Evolutionary conservation across 2,329 filamentous ascomycete genomes (phyloP).

Genomic region (Fusarium phyllophilum): DNA sequence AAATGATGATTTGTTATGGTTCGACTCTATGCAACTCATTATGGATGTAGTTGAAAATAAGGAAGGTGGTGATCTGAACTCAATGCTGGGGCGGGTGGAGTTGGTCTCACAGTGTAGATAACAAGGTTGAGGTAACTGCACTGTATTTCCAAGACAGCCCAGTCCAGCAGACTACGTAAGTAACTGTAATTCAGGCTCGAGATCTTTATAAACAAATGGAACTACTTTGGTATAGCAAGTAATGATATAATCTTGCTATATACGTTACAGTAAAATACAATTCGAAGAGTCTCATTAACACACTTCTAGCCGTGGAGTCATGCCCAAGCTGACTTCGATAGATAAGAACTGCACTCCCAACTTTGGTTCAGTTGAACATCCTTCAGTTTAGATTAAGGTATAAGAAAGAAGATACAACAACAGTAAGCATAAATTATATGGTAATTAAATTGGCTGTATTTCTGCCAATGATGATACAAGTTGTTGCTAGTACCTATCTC

Average conservation of each 20-base stretch:
- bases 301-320: background rate
- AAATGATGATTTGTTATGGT: constrained; percentile 2
- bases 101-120: constrained; percentile 8
- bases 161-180: background rate
- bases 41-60: constrained; percentile 33
- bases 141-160: background rate
- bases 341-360: background rate
- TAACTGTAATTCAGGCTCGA: background rate
- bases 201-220: background rate
- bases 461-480: background rate
- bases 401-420: background rate
- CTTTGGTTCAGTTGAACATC: background rate
- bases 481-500: background rate
- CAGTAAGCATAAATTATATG: background rate
- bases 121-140: background rate
- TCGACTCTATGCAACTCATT: background rate
- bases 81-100: constrained; percentile 41
- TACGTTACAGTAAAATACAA: too few relatives aligned
- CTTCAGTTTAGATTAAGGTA: too few relatives aligned
- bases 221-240: too few relatives aligned
- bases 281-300: background rate
- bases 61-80: constrained; percentile 34
- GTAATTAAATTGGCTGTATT: background rate
- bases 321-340: background rate
- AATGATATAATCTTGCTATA: background rate